Conservation (phyloP, 495 filamentous ascomycete genomes). For the Penicillium silybi region DNA sequence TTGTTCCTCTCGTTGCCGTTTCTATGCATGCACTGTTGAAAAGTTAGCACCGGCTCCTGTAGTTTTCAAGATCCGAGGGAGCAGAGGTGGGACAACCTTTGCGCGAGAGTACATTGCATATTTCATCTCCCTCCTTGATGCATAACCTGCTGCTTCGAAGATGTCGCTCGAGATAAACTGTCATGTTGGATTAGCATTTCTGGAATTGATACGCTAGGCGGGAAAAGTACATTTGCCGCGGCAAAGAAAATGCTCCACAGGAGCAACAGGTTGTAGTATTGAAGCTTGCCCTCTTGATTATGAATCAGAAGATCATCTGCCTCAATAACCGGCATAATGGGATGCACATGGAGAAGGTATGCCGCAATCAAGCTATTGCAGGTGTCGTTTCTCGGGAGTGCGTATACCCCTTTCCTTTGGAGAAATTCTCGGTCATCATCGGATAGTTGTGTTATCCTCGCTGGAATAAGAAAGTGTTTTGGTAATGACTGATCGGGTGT, state of each 20-base stretch:
- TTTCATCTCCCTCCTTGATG: constrained; percentile 35
- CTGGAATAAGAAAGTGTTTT: constrained; percentile 26
- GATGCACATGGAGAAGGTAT: constrained; percentile 39
- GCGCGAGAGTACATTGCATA: constrained; percentile 35
- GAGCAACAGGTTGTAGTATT: constrained; percentile 32
- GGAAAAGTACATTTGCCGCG: constrained; percentile 27
- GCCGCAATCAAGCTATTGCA: constrained; percentile 26
- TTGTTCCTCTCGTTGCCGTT: constrained; percentile 31
- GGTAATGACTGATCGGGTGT: constrained; percentile 16
- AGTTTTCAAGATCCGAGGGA: background rate
- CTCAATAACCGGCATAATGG: constrained; percentile 38
- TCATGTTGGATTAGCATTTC: background rate
- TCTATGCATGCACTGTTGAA: constrained; percentile 32
- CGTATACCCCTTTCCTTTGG: constrained; percentile 26
- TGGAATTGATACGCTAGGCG: background rate
- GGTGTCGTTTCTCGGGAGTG: constrained; percentile 15
- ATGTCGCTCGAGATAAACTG: constrained; percentile 27
- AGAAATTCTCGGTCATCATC: constrained; percentile 28
- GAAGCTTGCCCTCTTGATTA: constrained; percentile 17
- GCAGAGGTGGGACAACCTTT: constrained; percentile 12
- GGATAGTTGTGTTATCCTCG: constrained; percentile 8
- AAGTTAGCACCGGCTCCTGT: background rate
- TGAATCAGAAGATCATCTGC: constrained; percentile 23
- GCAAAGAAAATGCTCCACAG: constrained; percentile 44
- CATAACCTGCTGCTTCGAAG: constrained; percentile 28